Conservation (phyloP, 139 green algal species). For the Medakamo hakoo region DNA sequence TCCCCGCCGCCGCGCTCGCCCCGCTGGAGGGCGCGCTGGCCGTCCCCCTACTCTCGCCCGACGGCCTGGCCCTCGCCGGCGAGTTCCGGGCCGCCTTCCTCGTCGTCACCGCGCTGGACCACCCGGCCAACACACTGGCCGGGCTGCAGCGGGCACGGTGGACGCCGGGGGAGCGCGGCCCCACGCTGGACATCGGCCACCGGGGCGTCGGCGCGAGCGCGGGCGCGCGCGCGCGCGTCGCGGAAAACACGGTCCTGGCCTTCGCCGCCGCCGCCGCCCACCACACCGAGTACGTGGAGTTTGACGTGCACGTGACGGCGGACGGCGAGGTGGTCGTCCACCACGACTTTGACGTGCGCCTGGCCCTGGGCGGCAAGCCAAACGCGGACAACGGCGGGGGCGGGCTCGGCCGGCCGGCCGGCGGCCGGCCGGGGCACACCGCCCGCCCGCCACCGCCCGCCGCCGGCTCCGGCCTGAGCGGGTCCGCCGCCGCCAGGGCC, state of each 20-base stretch:
- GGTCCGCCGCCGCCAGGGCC: no score
- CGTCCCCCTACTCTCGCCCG: constrained; percentile 11
- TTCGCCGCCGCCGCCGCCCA: constrained; percentile 27
- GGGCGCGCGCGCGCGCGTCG: constrained; percentile 14
- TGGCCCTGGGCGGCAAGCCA: constrained; percentile 12
- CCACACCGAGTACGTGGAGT: constrained; percentile 28
- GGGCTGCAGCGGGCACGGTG: constrained; percentile 22
- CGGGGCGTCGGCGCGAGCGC: constrained; percentile 18
- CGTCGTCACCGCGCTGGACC: constrained; percentile 16
- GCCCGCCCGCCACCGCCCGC: no score
- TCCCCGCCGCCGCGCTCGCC: constrained; percentile 4
- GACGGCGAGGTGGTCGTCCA: constrained; percentile 30
- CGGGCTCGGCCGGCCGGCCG: no score
- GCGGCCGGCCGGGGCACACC: no score
- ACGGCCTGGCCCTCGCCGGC: constrained; percentile 10
- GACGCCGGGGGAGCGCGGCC: constrained; percentile 3
- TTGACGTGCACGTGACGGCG: constrained; percentile 21
- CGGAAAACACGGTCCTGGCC: constrained; percentile 32
- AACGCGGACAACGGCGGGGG: constrained; percentile 10
- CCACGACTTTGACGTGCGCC: constrained; percentile 28
- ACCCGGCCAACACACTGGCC: constrained; percentile 21
- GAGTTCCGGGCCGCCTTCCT: constrained; percentile 22
- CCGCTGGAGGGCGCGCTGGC: constrained; percentile 15
- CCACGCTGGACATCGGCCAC: constrained; percentile 32
- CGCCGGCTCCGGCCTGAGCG: no score